Evolutionary conservation across 805 yeast genomes (phyloP), one percentile per base, ranked within the genome.

Genomic region (Metschnikowia shivogae): DNA sequence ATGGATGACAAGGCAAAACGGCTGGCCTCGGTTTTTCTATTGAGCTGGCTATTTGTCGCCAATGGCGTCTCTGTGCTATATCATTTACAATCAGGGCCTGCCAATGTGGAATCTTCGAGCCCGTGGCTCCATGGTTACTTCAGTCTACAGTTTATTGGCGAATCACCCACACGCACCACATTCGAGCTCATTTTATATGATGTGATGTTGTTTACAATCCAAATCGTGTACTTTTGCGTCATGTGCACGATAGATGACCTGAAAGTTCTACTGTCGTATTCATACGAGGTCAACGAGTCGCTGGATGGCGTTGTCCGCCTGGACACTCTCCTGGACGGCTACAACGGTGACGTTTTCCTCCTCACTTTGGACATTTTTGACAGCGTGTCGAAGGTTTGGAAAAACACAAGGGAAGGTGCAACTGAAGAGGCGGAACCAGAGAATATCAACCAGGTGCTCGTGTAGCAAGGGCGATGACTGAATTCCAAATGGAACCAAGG

Each of bases 141-240:
- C 32, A 54, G 68, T 6, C 46, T 70, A 9, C 70, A 67, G 45
- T 71, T 70, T 45, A 63, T 71, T 12, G 75, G 75, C 0, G 75
- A 71, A 48, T 46, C 65, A 39, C 43, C 61, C 5, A 67, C 73
- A 13, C 53, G 33, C 13, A 50, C 59, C 8, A 37, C 54, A 19
- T 17, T 58, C 3, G 70, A 60, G 44, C 49, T 69, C 32, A 8
- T 70, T 9, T 7, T 52, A 5, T 54, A 57, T 10, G 75, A 71
- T 46, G 19, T 58, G 20, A 34, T 58, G 11, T 47, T 66, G 2
- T 54, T 62, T 19, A 44, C 50, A 11, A 32, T 59, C 13, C 75
- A 70, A 43, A 42, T 68, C 34, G 49, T 66, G 1, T 63, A 48
- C 46, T 73, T 67, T 47, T 57, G 59, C 28, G 45, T 70, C 9